phyloP scores from a whole-genome alignment of 306 rosid genomes.

The Luffa acutangula region DNA sequence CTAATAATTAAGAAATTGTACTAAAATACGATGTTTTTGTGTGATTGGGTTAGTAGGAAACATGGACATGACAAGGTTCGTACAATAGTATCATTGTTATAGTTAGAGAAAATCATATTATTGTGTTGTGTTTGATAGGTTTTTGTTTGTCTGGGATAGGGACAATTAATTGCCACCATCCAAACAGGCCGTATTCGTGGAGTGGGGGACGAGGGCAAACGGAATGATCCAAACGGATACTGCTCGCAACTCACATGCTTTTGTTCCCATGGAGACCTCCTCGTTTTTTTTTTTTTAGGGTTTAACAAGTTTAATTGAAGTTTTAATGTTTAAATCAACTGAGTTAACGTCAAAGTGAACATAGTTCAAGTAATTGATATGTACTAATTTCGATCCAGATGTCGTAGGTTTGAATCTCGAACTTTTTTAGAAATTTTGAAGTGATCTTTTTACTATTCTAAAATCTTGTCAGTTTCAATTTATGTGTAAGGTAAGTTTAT shows the following conservation, averaged over 20 bases:
- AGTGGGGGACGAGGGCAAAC: neutral
- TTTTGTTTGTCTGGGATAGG: conserved; percentile 1
- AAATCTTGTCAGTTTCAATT: too few relatives aligned
- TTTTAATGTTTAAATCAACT: too few relatives aligned
- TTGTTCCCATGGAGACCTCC: neutral
- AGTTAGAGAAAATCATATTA: neutral
- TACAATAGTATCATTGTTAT: neutral
- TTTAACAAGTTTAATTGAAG: too few relatives aligned
- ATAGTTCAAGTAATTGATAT: too few relatives aligned
- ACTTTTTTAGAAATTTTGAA: too few relatives aligned
- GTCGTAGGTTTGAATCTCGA: too few relatives aligned
- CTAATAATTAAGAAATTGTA: neutral
- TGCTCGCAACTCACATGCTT: neutral
- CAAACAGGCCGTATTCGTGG: conserved; percentile 2
- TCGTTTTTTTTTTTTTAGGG: neutral
- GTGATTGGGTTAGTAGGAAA: neutral
- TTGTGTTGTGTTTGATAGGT: neutral
- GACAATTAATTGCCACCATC: neutral
- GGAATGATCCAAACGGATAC: neutral
- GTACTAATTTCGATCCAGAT: too few relatives aligned
- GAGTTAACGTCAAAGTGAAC: too few relatives aligned
- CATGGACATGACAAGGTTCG: neutral
- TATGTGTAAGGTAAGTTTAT: too few relatives aligned
- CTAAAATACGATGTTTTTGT: neutral
- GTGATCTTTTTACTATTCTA: too few relatives aligned